Conservation (phyloP, 2,329 filamentous ascomycete genomes). For the Pleomassaria siparia region DNA sequence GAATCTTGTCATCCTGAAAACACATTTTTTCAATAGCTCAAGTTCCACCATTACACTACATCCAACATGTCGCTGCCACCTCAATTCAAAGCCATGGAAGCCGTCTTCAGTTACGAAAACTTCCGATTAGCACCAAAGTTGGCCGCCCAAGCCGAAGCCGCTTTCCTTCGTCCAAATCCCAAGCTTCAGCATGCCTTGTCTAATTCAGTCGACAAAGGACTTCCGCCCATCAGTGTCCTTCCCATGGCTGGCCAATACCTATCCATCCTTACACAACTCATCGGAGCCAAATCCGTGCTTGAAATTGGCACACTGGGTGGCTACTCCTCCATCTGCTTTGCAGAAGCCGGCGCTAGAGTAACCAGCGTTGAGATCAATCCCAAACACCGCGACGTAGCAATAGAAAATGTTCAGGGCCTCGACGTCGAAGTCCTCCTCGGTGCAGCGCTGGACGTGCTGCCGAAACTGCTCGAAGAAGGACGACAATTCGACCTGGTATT, state of each 20-base stretch:
- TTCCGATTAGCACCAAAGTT: slow-evolving; percentile 16
- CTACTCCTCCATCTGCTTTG: slow-evolving; percentile 54
- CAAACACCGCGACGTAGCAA: slow-evolving; percentile 47
- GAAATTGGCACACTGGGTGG: slow-evolving; percentile 57
- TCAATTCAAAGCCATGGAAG: slow-evolving; percentile 6
- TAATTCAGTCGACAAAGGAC: slow-evolving; percentile 11
- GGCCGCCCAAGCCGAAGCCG: slow-evolving; percentile 15
- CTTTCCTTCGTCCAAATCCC: slow-evolving; percentile 17
- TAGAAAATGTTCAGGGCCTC: slow-evolving; percentile 46
- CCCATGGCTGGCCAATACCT: slow-evolving; percentile 14
- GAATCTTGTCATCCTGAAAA: too few relatives aligned
- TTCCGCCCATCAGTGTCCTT: slow-evolving; percentile 20
- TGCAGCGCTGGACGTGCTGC: slow-evolving; percentile 43
- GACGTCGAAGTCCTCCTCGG: slow-evolving; percentile 49
- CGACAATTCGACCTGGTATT: slow-evolving; percentile 51
- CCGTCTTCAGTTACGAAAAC: slow-evolving; percentile 27
- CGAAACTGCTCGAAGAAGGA: slow-evolving; percentile 43
- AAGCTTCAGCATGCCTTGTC: slow-evolving; percentile 9
- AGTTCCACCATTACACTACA: too few relatives aligned
- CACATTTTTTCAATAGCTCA: too few relatives aligned
- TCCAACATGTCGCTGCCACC: too few relatives aligned
- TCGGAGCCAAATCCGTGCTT: slow-evolving; percentile 29
- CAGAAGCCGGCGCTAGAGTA: slow-evolving; percentile 42
- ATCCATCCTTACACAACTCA: slow-evolving; percentile 11
- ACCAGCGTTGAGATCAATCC: slow-evolving; percentile 53